Evolutionary conservation across 2,329 filamentous ascomycete species (phyloP), one percentile per base, ranked within the genome.

Genomic region (Colletotrichum noveboracense): DNA sequence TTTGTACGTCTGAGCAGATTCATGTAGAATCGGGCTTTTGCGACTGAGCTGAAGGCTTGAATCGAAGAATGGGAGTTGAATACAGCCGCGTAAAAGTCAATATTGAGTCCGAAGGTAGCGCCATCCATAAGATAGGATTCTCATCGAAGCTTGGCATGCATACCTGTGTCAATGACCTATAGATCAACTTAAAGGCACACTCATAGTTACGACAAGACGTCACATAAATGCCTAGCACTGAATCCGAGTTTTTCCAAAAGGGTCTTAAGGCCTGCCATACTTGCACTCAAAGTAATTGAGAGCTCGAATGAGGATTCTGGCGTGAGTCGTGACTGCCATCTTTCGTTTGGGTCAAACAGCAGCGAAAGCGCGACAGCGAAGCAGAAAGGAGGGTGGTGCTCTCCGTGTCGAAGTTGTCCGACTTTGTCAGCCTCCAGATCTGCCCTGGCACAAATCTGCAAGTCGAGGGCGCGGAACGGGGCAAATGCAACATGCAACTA

Each of bases 121-220:
- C 1, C 18, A n/a, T n/a, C 5, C 18, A n/a, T 1, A n/a, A 3
- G 3, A n/a, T 1, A n/a, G 2, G 3, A 43, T 43, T 5, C 3
- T 3, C 38, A 43, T 43, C 1, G 8, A 3, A 43, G 8, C 18
- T 9, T 9, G 16, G 10, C 38, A 38, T 38, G 38, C 38, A 10
- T 43, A 2, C 36, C 2, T 9, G 8, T 43, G 16, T n/a, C 18
- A 6, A 18, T 3, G 3, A n/a, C 16, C 38, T 5, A 18, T n/a
- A 43, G 38, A 43, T 43, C 38, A 43, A 43, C 16, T n/a, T 2
- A 10, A 18, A 18, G 5, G 5, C 38, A 43, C 38, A 43, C 1
- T 43, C 38, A n/a, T 43, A n/a, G 18, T 18, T 6, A 18, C 38
- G 38, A 43, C 2, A 18, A 2, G 18, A 43, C 18, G 5, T 43